Base-by-base conservation (phyloP, 331 rosid species). In the Malus hybrid region DNA sequence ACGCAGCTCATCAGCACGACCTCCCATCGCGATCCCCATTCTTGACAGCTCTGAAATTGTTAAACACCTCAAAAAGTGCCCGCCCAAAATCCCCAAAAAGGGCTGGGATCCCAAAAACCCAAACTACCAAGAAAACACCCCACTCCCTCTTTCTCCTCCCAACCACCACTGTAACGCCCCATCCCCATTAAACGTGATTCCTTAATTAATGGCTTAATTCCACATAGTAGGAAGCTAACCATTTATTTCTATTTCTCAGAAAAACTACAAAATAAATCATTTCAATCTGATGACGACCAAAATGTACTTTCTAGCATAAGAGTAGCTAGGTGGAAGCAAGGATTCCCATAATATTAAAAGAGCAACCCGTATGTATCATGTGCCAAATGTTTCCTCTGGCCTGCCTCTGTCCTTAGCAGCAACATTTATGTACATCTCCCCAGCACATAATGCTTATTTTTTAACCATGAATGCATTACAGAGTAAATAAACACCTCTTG, bases 401-500 rank as follows among this genome's bases (percentile, higher is more conserved):
- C 42, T 29, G n/a, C 69, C 5, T 29, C 34, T 8, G 48, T 33
- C 48, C 69, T 5, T 29, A 52, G 63, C 24, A 55, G 29, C 13
- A n/a, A 71, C 15, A 18, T 31, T n/a, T 71, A 3, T 31, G 36
- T 54, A 10, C 31, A 71, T 46, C 61, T 69, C 60, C 48, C 31
- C 13, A 6, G 18, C 32, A 33, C 50, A 33, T 55, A 33, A 22
- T 71, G 33, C 15, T 34, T 56, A 32, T 6, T 13, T 28, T 33
- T 56, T 60, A 31, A 7, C 18, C 66, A 56, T 15, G 20, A 55
- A 66, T 20, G 19, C 36, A 57, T 34, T 14, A 57, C 84, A 92
- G 79, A 50, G 97, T 96, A 92, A 95, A 92, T 81, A 95, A 90
- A 56, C 99, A 97, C 85, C 97, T 87, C 85, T 96, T 89, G 80